Evolutionary conservation across 129 eudicot species (phyloP).

Genomic region (Pulicaria dysenterica): DNA sequence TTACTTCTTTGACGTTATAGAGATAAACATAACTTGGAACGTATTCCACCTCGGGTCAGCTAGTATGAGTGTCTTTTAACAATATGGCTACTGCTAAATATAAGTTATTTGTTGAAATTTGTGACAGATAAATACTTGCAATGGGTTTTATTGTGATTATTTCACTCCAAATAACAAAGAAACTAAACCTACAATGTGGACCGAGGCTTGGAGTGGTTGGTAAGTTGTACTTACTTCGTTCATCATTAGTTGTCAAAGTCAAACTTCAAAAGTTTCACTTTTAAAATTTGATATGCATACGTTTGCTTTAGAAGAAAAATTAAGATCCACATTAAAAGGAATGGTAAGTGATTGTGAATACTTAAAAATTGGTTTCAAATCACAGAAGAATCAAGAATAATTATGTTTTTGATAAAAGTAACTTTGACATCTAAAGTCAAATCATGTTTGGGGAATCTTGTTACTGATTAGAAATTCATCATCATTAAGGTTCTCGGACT

Average conservation of each 20-base stretch:
- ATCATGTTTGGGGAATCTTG: slow-evolving; percentile 11
- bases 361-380: background rate
- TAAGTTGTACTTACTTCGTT: slow-evolving; percentile 27
- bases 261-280: background rate
- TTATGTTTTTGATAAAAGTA: background rate
- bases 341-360: slow-evolving; percentile 37
- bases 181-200: slow-evolving; percentile 90
- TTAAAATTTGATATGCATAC: background rate
- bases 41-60: background rate
- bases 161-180: slow-evolving; percentile 81
- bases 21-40: background rate
- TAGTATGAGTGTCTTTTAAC: background rate
- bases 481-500: slow-evolving; percentile 79
- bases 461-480: background rate
- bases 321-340: slow-evolving; percentile 30
- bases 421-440: slow-evolving; percentile 27
- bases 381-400: background rate
- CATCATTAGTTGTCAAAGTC: background rate
- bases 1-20: background rate
- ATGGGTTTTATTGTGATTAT: slow-evolving; percentile 96
- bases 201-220: slow-evolving; percentile 99
- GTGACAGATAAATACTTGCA: slow-evolving; percentile 90
- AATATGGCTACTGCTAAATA: slow-evolving; percentile 9
- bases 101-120: slow-evolving; percentile 9
- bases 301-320: background rate